Evolutionary conservation across 805 yeast genomes (phyloP).

Genomic region (Candida gorgasii): DNA sequence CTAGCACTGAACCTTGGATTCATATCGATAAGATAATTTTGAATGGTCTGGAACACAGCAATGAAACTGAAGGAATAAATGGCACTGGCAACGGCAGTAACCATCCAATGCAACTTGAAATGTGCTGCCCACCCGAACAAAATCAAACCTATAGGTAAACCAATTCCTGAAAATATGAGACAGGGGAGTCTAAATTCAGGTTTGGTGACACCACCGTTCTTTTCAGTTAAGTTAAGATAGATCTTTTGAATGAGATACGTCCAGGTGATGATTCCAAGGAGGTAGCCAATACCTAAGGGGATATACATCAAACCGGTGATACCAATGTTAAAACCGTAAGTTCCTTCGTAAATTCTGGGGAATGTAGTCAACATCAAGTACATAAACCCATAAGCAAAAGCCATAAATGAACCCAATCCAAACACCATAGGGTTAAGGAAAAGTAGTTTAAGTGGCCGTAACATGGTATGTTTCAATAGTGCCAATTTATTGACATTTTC

Average conservation of each 20-base stretch:
- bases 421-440: slow-evolving; percentile 38
- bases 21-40: slow-evolving; percentile 41
- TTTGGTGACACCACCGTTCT: slow-evolving; percentile 33
- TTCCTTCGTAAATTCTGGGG: slow-evolving; percentile 30
- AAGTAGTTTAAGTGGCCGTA: slow-evolving; percentile 35
- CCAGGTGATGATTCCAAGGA: slow-evolving; percentile 33
- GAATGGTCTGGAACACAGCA: slow-evolving; percentile 39
- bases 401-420: slow-evolving; percentile 44
- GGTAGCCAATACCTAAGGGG: slow-evolving; percentile 40
- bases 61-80: slow-evolving; percentile 39
- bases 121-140: slow-evolving; percentile 45
- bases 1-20: slow-evolving; percentile 39
- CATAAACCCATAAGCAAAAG: slow-evolving; percentile 43
- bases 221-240: slow-evolving; percentile 24
- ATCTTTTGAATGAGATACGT: slow-evolving; percentile 27
- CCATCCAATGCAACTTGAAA: slow-evolving; percentile 36
- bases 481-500: slow-evolving; percentile 7
- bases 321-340: slow-evolving; percentile 34
- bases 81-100: slow-evolving; percentile 38
- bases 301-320: slow-evolving; percentile 38
- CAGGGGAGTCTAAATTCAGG: slow-evolving; percentile 43
- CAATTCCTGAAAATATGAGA: slow-evolving; percentile 30
- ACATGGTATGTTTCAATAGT: slow-evolving; percentile 16
- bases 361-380: slow-evolving; percentile 42
- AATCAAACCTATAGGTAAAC: slow-evolving; percentile 38